Evolutionary conservation across 1,139 yeast species (phyloP).

Genomic region (Saccharomyces hybrid): DNA sequence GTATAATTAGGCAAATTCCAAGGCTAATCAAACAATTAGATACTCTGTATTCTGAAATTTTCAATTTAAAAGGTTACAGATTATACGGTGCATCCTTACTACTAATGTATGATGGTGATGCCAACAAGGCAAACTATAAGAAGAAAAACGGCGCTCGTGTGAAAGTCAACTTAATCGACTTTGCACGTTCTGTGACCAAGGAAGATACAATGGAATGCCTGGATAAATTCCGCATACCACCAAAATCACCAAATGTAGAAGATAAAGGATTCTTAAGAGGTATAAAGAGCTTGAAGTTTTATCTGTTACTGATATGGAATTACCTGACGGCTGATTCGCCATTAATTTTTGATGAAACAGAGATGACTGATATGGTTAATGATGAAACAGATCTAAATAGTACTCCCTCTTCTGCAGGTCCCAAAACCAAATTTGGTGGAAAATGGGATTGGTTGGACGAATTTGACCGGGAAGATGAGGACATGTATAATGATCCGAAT

Average conservation of each 20-base stretch:
- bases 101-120: slow-evolving; percentile 74
- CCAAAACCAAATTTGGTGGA: slow-evolving; percentile 16
- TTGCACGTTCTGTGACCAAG: slow-evolving; percentile 87
- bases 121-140: slow-evolving; percentile 10
- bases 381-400: slow-evolving; percentile 20
- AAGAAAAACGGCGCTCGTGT: slow-evolving; percentile 27
- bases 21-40: slow-evolving; percentile 51
- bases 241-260: slow-evolving; percentile 51
- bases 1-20: slow-evolving; percentile 66
- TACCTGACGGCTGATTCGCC: slow-evolving; percentile 38
- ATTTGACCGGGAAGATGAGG: slow-evolving; percentile 37
- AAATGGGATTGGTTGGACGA: slow-evolving; percentile 45
- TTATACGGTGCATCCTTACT: slow-evolving; percentile 86
- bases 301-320: slow-evolving; percentile 50
- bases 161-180: slow-evolving; percentile 76
- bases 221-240: slow-evolving; percentile 50
- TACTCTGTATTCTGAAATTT: slow-evolving; percentile 50
- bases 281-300: slow-evolving; percentile 53
- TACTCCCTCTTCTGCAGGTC: background rate
- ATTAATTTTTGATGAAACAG: slow-evolving; percentile 25
- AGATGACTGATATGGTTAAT: slow-evolving; percentile 26
- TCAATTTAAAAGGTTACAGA: slow-evolving; percentile 64
- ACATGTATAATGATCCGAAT: slow-evolving; percentile 23
- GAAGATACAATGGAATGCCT: slow-evolving; percentile 40
- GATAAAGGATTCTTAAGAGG: slow-evolving; percentile 88